A percentile compares a stretch with the other conserved stretches of the same genome.
phyloP scores from a whole-genome alignment of 352 stramenopile species.

The Pythium aristosporum region DNA sequence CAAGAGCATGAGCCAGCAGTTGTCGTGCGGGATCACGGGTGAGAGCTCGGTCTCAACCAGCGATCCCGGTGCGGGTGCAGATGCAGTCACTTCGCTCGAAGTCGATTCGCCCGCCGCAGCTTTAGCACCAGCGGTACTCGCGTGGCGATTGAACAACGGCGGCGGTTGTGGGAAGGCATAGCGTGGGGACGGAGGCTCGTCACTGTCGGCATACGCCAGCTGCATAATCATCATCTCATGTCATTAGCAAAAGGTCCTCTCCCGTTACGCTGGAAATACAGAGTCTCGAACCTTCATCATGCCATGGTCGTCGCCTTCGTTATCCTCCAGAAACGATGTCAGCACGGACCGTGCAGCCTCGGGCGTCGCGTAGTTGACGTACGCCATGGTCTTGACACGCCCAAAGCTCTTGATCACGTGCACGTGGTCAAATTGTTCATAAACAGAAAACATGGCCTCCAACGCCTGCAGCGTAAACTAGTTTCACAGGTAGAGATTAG shows the following conservation, averaged over 20 bases:
- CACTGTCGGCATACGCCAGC: conserved; percentile 20
- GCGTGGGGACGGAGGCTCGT: background rate
- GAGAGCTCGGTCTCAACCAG: background rate
- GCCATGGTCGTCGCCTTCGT: conserved; percentile 27
- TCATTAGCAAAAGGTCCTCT: no score
- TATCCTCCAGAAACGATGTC: conserved; percentile 25
- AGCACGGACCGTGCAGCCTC: conserved; percentile 16
- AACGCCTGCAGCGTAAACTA: conserved; percentile 81
- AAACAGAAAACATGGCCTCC: conserved; percentile 80
- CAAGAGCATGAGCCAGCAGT: conserved; percentile 65
- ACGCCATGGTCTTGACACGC: conserved; percentile 85
- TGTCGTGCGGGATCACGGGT: background rate
- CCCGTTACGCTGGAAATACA: background rate
- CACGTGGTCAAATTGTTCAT: conserved; percentile 71
- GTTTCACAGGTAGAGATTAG: background rate
- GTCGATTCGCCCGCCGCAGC: conserved; percentile 23
- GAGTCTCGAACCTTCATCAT: conserved; percentile 16
- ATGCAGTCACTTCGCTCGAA: conserved; percentile 12
- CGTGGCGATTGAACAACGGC: background rate
- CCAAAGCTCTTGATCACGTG: conserved; percentile 75
- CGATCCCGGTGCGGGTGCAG: no score
- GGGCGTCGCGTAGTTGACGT: conserved; percentile 62
- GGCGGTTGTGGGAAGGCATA: background rate
- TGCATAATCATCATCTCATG: background rate
- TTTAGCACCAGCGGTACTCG: background rate